Percentiles rank a stretch among this genome's conserved stretches.
These are phyloP conservation scores for Wickerhamiella sergipiensis DNA, from an alignment of 805 yeast genomes.

Conservation along the genomic window DNA sequence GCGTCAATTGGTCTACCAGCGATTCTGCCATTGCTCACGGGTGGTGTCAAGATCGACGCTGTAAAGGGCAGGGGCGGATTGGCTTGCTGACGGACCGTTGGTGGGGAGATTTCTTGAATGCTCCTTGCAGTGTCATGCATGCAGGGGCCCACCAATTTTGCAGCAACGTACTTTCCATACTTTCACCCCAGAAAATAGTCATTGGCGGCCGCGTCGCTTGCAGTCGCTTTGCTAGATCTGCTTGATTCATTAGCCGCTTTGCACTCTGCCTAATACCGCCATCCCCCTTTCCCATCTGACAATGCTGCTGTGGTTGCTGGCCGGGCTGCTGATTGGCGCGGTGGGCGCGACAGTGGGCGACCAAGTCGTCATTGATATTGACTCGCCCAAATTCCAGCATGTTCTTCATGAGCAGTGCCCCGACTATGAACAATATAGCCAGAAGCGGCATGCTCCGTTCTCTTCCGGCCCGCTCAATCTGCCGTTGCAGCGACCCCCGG, in stretches of 20 bases:
- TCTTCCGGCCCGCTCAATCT: conserved; percentile 40
- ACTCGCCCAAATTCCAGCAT: not conserved
- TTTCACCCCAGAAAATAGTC: too few relatives aligned
- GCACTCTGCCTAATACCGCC: too few relatives aligned
- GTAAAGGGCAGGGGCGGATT: not conserved
- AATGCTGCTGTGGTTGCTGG: not conserved
- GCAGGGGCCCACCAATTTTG: not conserved
- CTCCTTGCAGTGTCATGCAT: not conserved
- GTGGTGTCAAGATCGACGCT: not conserved
- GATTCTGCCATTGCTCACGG: not conserved
- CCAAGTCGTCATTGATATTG: not conserved
- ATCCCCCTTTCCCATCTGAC: not conserved
- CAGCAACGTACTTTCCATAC: not conserved
- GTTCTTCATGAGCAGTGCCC: conserved; percentile 32
- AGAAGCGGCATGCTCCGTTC: conserved; percentile 40
- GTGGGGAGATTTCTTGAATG: not conserved
- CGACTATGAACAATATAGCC: conserved; percentile 49
- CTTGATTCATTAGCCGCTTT: too few relatives aligned
- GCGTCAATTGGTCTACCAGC: not conserved
- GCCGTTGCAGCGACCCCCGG: conserved; percentile 67
- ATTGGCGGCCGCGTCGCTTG: too few relatives aligned
- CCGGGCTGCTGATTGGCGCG: not conserved
- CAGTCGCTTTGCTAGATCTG: too few relatives aligned
- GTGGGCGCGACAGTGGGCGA: not conserved
- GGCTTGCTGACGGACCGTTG: not conserved